Conservation (phyloP, 2,329 filamentous ascomycete genomes). For the Neoascochyta sp. region DNA sequence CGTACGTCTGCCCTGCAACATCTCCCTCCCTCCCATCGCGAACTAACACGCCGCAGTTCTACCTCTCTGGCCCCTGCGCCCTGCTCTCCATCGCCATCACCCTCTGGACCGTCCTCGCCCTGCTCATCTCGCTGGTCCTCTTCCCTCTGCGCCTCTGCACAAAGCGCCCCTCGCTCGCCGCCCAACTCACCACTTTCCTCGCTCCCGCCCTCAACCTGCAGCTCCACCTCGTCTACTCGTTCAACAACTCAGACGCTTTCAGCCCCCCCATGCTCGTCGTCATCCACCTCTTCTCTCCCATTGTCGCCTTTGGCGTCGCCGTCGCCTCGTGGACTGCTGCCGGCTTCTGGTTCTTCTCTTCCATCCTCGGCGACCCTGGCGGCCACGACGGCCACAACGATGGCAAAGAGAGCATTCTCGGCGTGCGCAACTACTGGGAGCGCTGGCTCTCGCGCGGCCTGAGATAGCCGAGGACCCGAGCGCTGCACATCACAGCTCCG, state of each 20-base stretch:
- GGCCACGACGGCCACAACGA: constrained; percentile 58
- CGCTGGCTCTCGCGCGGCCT: constrained; percentile 49
- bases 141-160: constrained; percentile 55
- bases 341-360: constrained; percentile 60
- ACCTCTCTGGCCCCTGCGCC: constrained; percentile 53
- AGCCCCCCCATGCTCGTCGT: constrained; percentile 46
- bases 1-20: constrained; percentile 23
- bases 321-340: constrained; percentile 58
- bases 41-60: constrained; percentile 42
- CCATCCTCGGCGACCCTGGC: constrained; percentile 60
- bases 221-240: constrained; percentile 48
- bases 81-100: constrained; percentile 53
- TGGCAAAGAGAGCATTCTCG: constrained; percentile 57
- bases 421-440: constrained; percentile 59
- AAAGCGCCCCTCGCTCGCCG: constrained; percentile 45
- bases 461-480: too few species aligned
- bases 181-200: constrained; percentile 52
- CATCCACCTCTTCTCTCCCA: constrained; percentile 54
- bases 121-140: constrained; percentile 48
- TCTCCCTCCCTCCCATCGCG: too few species aligned
- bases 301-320: constrained; percentile 55
- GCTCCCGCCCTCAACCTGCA: constrained; percentile 53
- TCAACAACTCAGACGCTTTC: constrained; percentile 36
- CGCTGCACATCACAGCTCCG: too few species aligned
- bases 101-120: constrained; percentile 50